Evolutionary conservation across 2,329 filamentous ascomycete species (phyloP).

Genomic region (Alternaria triticina): DNA sequence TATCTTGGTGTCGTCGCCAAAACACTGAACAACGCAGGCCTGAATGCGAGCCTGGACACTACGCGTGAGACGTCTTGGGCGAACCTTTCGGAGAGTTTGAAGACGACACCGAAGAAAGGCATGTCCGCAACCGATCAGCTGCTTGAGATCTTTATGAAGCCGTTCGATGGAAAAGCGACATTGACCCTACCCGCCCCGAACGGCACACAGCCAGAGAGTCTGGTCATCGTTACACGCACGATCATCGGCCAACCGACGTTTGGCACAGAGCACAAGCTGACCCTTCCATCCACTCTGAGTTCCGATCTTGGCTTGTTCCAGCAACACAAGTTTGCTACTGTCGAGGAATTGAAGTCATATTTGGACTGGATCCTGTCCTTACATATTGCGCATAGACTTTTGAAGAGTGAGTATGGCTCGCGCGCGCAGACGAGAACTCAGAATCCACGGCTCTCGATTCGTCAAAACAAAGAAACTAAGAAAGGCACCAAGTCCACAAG

Average conservation of each 20-base stretch:
- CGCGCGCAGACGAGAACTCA: conserved; percentile 24
- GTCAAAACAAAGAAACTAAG: conserved; percentile 25
- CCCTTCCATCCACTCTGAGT: conserved; percentile 36
- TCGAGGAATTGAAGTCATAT: conserved; percentile 39
- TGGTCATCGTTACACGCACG: conserved; percentile 40
- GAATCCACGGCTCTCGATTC: conserved; percentile 33
- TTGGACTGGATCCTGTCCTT: conserved; percentile 43
- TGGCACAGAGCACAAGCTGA: conserved; percentile 44
- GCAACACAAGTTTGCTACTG: conserved; percentile 37
- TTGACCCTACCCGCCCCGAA: conserved; percentile 33
- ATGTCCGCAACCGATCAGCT: conserved; percentile 43
- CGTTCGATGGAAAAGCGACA: conserved; percentile 37
- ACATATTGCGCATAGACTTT: conserved; percentile 37
- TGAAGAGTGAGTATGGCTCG: conserved; percentile 31
- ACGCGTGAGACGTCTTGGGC: conserved; percentile 37
- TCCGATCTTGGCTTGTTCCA: conserved; percentile 36
- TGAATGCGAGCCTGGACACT: conserved; percentile 34
- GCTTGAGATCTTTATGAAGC: conserved; percentile 36
- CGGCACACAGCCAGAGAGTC: conserved; percentile 24
- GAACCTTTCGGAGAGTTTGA: conserved; percentile 35
- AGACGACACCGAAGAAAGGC: conserved; percentile 31
- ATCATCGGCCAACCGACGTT: conserved; percentile 42
- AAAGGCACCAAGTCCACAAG: conserved; percentile 22
- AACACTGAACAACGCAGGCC: conserved; percentile 37
- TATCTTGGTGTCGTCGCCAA: conserved; percentile 36